phyloP scores from a whole-genome alignment of 345 rosid genomes.

The Iberis pinnata region DNA sequence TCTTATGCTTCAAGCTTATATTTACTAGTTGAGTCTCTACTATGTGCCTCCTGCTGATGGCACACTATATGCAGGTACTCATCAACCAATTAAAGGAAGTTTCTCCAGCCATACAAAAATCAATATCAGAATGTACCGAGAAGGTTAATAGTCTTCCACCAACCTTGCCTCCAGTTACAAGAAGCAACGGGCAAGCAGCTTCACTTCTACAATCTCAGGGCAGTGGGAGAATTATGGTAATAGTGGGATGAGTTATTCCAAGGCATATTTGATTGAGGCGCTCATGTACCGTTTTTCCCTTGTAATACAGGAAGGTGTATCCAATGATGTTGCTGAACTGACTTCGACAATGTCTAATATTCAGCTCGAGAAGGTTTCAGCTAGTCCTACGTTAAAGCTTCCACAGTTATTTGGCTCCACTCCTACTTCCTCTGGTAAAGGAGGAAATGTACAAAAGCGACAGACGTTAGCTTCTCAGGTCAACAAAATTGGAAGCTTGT shows the following conservation, averaged over 20 bases:
- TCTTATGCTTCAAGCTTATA: conserved; percentile 8
- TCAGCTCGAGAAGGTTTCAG: conserved; percentile 74
- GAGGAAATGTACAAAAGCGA: conserved; percentile 69
- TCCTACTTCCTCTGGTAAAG: conserved; percentile 84
- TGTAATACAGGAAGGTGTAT: conserved; percentile 57
- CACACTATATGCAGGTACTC: conserved; percentile 60
- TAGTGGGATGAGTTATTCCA: conserved; percentile 16
- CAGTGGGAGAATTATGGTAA: conserved; percentile 66
- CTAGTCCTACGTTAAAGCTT: conserved; percentile 71
- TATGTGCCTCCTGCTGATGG: conserved; percentile 18
- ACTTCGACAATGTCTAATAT: conserved; percentile 60
- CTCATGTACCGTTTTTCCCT: conserved; percentile 3
- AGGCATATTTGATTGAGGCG: background rate
- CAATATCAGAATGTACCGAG: conserved; percentile 79
- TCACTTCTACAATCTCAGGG: conserved; percentile 67
- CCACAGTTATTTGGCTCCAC: conserved; percentile 90
- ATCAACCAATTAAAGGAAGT: conserved; percentile 88
- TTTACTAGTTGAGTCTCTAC: background rate
- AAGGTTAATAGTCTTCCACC: conserved; percentile 66
- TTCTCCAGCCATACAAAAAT: conserved; percentile 77
- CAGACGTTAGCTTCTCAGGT: conserved; percentile 46
- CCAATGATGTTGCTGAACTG: conserved; percentile 62
- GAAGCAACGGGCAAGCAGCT: conserved; percentile 49
- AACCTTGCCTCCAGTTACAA: conserved; percentile 52
- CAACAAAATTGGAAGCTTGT: conserved; percentile 51